phyloP scores from a whole-genome alignment of 129 eudicot species.

The Flaveria brownii region DNA sequence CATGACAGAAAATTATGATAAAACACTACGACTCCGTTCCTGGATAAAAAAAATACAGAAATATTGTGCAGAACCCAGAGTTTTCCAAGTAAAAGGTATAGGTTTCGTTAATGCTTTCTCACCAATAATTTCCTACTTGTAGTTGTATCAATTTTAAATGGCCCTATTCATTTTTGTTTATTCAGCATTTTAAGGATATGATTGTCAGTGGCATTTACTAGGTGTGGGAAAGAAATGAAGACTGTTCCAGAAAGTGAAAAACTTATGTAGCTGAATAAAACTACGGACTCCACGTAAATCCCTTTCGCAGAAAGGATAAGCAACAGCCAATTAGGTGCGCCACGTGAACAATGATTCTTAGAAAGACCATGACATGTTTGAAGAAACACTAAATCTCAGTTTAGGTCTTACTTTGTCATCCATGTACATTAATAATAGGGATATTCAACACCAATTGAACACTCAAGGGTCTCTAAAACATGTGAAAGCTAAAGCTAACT shows the following conservation, averaged over 20 bases:
- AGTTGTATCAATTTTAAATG: neutral
- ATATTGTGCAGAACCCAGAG: neutral
- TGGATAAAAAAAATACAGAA: neutral
- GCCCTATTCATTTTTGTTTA: neutral
- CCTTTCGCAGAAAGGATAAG: slow-evolving; percentile 13
- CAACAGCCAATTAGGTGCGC: slow-evolving; percentile 12
- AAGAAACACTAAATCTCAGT: slow-evolving; percentile 8
- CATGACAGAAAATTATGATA: slow-evolving; percentile 14
- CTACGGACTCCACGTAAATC: neutral
- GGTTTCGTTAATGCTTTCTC: neutral
- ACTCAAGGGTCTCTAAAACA: slow-evolving; percentile 13
- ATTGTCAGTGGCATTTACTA: slow-evolving; percentile 18
- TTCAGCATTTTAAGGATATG: neutral
- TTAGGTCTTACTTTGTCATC: neutral
- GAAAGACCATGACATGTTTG: slow-evolving; percentile 7
- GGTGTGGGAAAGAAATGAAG: neutral
- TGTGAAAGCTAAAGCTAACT: slow-evolving; percentile 21
- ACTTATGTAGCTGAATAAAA: neutral
- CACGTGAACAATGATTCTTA: too few species aligned
- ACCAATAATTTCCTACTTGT: neutral
- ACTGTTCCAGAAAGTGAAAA: neutral
- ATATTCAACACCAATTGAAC: neutral
- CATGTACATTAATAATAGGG: neutral
- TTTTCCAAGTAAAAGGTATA: neutral
- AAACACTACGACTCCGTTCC: neutral